Conservation (phyloP, 164 flowering plant genomes). For the Aristolochia fimbriata region DNA sequence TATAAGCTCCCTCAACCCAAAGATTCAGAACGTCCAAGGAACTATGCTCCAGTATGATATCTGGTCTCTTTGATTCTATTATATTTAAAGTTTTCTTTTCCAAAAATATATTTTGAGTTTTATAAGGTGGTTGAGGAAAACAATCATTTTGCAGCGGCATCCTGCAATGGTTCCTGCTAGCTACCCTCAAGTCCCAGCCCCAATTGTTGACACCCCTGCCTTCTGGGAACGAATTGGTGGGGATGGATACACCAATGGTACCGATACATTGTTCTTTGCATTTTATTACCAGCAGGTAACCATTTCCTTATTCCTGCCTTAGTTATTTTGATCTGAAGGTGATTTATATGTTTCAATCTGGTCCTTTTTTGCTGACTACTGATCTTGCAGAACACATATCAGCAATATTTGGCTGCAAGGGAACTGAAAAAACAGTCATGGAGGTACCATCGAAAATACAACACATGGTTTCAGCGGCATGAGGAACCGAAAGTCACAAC, state of each 20-base stretch:
- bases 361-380: neutral
- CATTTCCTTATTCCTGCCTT: neutral
- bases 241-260: conserved; percentile 34
- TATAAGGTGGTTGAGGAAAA: neutral
- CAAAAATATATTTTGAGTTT: neutral
- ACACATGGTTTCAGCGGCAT: conserved; percentile 98
- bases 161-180: conserved; percentile 74
- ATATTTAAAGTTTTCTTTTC: neutral
- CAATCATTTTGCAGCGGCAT: conserved; percentile 44
- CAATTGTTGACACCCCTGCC: conserved; percentile 77
- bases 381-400: conserved; percentile 74
- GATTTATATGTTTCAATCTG: neutral
- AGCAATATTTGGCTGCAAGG: conserved; percentile 94
- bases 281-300: conserved; percentile 91
- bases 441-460: conserved; percentile 92
- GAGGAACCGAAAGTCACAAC: conserved; percentile 93
- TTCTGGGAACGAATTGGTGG: conserved; percentile 80
- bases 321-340: neutral
- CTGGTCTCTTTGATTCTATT: neutral
- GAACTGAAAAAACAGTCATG: conserved; percentile 95
- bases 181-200: conserved; percentile 91
- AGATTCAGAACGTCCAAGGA: conserved; percentile 88
- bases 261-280: conserved; percentile 85
- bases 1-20: conserved; percentile 84
- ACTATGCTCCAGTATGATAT: conserved; percentile 67